phyloP scores from a whole-genome alignment of 2,329 filamentous ascomycete genomes.

The Venturia asperata region DNA sequence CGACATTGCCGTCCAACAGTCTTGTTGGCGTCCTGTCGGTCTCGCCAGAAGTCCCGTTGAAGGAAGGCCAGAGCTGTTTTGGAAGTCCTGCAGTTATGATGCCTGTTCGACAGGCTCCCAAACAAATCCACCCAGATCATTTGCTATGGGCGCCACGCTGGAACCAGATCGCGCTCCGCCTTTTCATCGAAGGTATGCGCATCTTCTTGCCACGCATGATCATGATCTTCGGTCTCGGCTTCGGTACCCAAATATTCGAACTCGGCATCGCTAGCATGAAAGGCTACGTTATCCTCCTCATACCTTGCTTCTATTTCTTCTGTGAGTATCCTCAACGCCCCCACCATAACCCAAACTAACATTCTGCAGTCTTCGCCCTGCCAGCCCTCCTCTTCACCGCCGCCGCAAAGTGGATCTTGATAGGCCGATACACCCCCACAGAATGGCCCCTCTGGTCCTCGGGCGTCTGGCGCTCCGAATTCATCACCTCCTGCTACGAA shows the following conservation, averaged over 20 bases:
- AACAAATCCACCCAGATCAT: not conserved
- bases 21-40: conserved; percentile 1
- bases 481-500: conserved; percentile 6
- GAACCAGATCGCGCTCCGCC: not conserved
- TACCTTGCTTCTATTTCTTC: not conserved
- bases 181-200: not conserved
- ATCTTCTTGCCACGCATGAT: not conserved
- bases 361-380: not conserved
- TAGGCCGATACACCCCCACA: not conserved
- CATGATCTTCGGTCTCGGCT: not conserved
- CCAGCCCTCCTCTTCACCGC: not conserved
- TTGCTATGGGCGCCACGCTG: conserved; percentile 1
- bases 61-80: conserved; percentile 8
- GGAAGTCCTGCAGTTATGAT: conserved; percentile 2
- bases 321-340: not conserved
- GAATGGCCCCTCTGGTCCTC: conserved; percentile 8
- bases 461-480: not conserved
- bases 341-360: not conserved
- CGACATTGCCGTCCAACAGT: not conserved
- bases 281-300: not conserved
- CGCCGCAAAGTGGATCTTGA: not conserved
- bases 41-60: not conserved
- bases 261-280: not conserved
- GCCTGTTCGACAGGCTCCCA: conserved; percentile 3
- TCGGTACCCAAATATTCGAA: not conserved